phyloP scores from a whole-genome alignment of 257 asterid species.

The Ilex asprella region DNA sequence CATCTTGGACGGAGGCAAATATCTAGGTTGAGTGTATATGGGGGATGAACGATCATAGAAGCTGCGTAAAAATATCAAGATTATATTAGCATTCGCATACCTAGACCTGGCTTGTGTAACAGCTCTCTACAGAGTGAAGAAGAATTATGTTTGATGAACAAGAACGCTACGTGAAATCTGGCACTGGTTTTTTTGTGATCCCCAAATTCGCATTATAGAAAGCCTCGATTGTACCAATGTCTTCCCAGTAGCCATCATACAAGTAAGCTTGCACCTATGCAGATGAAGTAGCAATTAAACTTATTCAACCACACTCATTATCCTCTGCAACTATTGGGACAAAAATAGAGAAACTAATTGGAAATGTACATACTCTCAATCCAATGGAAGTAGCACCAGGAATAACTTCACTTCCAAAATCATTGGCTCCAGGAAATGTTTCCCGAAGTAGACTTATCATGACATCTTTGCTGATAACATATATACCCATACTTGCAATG shows the following conservation, averaged over 20 bases:
- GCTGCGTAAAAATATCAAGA: conserved; percentile 21
- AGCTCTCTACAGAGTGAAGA: not conserved
- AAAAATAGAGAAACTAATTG: too few species aligned
- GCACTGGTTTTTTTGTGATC: conserved; percentile 55
- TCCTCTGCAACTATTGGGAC: too few species aligned
- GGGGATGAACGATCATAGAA: conserved; percentile 62
- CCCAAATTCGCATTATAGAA: conserved; percentile 64
- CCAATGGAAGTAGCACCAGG: conserved; percentile 92
- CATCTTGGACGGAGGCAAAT: conserved; percentile 63
- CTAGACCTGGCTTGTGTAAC: too few species aligned
- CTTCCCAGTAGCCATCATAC: conserved; percentile 67
- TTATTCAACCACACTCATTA: too few species aligned
- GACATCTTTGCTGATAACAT: conserved; percentile 82
- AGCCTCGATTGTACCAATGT: conserved; percentile 62
- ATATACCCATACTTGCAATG: conserved; percentile 7
- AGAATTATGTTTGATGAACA: too few species aligned
- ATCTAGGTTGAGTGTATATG: conserved; percentile 58
- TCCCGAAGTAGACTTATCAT: conserved; percentile 68
- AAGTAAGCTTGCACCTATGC: conserved; percentile 58
- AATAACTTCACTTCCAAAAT: conserved; percentile 95
- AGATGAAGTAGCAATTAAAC: conserved; percentile 3
- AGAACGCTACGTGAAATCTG: conserved; percentile 46
- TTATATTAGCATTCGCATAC: not conserved
- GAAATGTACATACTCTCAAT: conserved; percentile 48
- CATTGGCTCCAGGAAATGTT: conserved; percentile 85